phyloP scores from a whole-genome alignment of 805 yeast genomes.

The Lachancea cidri region DNA sequence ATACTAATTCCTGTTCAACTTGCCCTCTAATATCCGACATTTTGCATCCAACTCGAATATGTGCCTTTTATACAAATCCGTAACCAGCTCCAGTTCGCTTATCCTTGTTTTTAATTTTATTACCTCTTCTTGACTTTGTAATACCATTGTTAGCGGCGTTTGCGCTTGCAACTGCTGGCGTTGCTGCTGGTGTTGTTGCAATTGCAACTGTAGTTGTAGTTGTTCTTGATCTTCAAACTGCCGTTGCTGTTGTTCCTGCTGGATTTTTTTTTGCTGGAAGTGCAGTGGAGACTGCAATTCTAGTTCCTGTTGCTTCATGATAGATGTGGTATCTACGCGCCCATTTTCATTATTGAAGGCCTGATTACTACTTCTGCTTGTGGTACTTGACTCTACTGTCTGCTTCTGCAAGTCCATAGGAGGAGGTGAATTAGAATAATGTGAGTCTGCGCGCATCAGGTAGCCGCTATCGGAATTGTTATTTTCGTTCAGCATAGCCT shows the following conservation, averaged over 20 bases:
- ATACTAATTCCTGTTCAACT: background rate
- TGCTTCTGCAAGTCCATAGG: conserved; percentile 23
- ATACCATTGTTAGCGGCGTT: conserved; percentile 11
- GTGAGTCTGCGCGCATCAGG: conserved; percentile 12
- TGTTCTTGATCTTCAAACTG: conserved; percentile 2
- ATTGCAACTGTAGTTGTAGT: background rate
- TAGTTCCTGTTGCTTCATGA: background rate
- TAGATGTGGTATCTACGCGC: background rate
- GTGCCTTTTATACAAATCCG: conserved; percentile 78
- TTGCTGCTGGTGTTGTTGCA: conserved; percentile 1
- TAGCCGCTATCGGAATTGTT: background rate
- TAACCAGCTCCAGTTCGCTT: conserved; percentile 83
- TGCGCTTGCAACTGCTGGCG: conserved; percentile 1
- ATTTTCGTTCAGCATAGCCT: conserved; percentile 1
- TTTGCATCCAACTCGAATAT: conserved; percentile 68
- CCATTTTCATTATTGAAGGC: background rate
- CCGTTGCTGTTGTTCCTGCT: conserved; percentile 1
- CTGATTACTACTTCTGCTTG: conserved; percentile 6
- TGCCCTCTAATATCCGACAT: conserved; percentile 24
- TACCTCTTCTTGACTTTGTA: conserved; percentile 31
- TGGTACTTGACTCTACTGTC: background rate
- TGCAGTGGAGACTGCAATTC: background rate
- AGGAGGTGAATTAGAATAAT: conserved; percentile 43
- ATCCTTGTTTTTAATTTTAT: conserved; percentile 64
- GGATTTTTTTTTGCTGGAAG: conserved; percentile 2